phyloP scores from a whole-genome alignment of 352 stramenopile genomes.

The Phytophthora megakarya region DNA sequence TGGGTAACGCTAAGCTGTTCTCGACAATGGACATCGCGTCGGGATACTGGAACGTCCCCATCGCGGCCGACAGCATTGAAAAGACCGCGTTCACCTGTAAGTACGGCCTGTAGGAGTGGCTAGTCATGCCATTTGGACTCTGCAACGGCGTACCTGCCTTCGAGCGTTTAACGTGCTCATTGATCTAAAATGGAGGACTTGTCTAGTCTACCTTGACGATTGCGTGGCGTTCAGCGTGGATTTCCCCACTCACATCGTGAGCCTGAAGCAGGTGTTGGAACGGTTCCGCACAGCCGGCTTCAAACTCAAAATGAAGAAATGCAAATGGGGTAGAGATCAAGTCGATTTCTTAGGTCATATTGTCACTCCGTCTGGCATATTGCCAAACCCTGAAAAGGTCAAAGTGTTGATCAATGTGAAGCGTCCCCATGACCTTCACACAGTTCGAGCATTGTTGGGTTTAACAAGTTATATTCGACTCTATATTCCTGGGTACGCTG shows the following conservation, averaged over 20 bases:
- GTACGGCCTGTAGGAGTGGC: neutral
- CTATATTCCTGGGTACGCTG: slow-evolving; percentile 6
- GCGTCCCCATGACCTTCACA: neutral
- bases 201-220: slow-evolving; percentile 2
- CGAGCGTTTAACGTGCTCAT: neutral
- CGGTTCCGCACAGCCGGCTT: neutral
- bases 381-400: too few relatives aligned
- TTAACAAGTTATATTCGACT: too few relatives aligned
- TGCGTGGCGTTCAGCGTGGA: slow-evolving; percentile 3
- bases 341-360: slow-evolving; percentile 8
- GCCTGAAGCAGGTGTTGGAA: neutral
- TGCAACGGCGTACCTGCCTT: slow-evolving; percentile 2
- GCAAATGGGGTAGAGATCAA: slow-evolving; percentile 6
- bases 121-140: slow-evolving; percentile 9
- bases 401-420: slow-evolving; percentile 2
- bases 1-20: neutral
- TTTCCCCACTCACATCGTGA: neutral
- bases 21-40: neutral
- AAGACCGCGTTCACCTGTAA: neutral
- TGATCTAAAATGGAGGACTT: slow-evolving; percentile 8
- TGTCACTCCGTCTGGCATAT: neutral
- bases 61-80: neutral
- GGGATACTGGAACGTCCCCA: neutral
- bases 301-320: slow-evolving; percentile 14
- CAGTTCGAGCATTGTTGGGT: too few relatives aligned